These are phyloP conservation scores for Exophiala viscosa DNA, from an alignment of 2,329 filamentous ascomycete species.

Conservation along the genomic window DNA sequence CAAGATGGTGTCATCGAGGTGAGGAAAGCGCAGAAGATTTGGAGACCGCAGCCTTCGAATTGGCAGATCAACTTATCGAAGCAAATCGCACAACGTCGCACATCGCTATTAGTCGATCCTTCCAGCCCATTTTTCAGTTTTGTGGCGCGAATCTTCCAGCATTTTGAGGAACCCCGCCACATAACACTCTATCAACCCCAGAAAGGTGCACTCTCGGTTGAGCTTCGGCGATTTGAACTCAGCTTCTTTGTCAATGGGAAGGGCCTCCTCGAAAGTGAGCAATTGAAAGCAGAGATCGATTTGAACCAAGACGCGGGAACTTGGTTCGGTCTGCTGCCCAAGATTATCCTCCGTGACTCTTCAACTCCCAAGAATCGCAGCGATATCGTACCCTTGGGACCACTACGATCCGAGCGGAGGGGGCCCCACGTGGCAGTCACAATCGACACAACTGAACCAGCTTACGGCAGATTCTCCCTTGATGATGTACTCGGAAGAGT, in stretches of 20 bases:
- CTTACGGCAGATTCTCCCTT: constrained; percentile 52
- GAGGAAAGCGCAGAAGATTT: constrained; percentile 43
- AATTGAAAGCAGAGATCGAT: constrained; percentile 54
- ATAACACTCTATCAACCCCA: constrained; percentile 49
- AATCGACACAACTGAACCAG: constrained; percentile 29
- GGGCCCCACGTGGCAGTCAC: constrained; percentile 40
- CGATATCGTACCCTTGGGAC: constrained; percentile 54
- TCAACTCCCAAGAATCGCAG: constrained; percentile 43
- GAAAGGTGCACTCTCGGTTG: constrained; percentile 38
- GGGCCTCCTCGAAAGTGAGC: constrained; percentile 44
- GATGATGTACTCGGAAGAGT: constrained; percentile 55
- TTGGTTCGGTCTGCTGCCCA: constrained; percentile 57
- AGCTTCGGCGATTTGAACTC: constrained; percentile 53
- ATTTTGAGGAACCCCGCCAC: constrained; percentile 46
- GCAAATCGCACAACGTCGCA: constrained; percentile 30
- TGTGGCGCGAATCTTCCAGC: constrained; percentile 45
- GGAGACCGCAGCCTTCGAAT: constrained; percentile 37
- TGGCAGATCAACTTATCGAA: constrained; percentile 39
- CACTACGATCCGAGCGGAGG: constrained; percentile 28
- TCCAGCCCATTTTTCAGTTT: constrained; percentile 39
- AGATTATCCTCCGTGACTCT: constrained; percentile 53
- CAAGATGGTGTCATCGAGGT: constrained; percentile 49
- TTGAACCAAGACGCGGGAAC: constrained; percentile 57
- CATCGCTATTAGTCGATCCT: constrained; percentile 47
- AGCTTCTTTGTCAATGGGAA: constrained; percentile 49